Evolutionary conservation across 2,329 filamentous ascomycete species (phyloP).

Genomic region (Sarocladium strictum): DNA sequence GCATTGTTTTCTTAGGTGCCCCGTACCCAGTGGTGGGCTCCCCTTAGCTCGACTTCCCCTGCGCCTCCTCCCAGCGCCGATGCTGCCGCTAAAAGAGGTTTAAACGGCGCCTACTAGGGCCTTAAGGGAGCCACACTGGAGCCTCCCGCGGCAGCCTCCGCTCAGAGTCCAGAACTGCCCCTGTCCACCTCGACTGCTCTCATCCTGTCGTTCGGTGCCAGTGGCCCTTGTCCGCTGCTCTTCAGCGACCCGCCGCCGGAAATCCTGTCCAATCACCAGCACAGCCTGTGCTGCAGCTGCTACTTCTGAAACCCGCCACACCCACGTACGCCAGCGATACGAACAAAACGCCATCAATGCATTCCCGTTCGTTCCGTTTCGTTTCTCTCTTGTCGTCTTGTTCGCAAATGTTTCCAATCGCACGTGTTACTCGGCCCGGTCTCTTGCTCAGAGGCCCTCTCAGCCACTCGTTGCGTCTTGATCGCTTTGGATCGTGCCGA

Average conservation of each 20-base stretch:
- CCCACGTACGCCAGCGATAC: slow-evolving; percentile 4
- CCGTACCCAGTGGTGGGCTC: neutral
- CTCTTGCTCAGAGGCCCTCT: neutral
- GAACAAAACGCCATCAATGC: slow-evolving; percentile 1
- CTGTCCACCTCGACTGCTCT: neutral
- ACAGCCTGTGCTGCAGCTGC: neutral
- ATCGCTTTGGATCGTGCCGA: neutral
- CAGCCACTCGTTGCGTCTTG: neutral
- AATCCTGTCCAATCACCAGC: neutral
- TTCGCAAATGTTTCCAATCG: slow-evolving; percentile 3
- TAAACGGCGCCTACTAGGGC: neutral
- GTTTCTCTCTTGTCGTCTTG: neutral
- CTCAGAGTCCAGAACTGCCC: neutral
- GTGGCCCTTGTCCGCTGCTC: neutral
- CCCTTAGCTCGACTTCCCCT: neutral
- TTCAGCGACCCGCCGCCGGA: neutral
- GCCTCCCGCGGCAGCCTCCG: neutral
- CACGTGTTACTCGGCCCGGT: neutral
- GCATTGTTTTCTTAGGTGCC: neutral
- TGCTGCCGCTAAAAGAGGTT: neutral
- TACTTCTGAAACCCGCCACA: slow-evolving; percentile 7
- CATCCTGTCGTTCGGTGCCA: slow-evolving; percentile 2
- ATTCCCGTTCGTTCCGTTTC: slow-evolving; percentile 3
- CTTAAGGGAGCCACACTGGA: neutral
- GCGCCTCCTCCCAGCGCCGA: neutral